Base-by-base conservation (phyloP, 2,329 filamentous ascomycete genomes). In the Fusarium pininemorale region DNA sequence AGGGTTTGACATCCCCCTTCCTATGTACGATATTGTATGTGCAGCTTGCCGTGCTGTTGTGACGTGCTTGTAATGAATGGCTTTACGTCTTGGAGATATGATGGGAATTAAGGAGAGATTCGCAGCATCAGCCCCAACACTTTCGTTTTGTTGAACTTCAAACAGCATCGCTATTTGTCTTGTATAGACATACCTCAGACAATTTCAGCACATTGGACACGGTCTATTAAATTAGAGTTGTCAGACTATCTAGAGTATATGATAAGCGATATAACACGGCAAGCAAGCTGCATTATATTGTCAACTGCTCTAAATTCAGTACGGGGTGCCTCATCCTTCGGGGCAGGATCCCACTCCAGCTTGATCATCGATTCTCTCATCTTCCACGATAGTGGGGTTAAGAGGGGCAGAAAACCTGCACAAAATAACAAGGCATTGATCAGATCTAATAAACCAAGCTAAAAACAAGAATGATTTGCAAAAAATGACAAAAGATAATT, bases 401-500 rank as follows among this genome's bases (percentile, higher is more conserved):
- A n/a, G 18, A 58, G 37, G 66, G 47, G 47, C 48, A 41, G 18
- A 22, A 51, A 55, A 18, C 18, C 38, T 72, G 71, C 62, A 62
- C 39, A 57, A 42, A 42, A 54, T 50, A 30, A 37, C 13, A 30
- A 48, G n/a, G 47, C 41, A 32, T 24, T 18, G 26, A 32, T 24
- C 28, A 37, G 12, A 37, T 66, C 39, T 24, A 30, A 16, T 15
- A 15, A 15, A 35, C 32, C 3, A 35, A 35, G 22, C 18, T 14
- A 24, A 50, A 38, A 35, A 18, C 22, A 37, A 37, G 42, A 22
- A 41, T n/a, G 14, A 45, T 35, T 28, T 10, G 38, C 10, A 30
- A 32, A 47, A 47, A 73, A 59, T 22, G n/a, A 11, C 56, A 70
- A 73, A 73, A 69, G 41, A 11, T 14, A 37, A 48, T 26, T 45